Percentiles rank a stretch among this genome's conserved stretches.
Evolutionary conservation across 768 basidiomycete species (phyloP).

Genomic region (Amanita phalloides): DNA sequence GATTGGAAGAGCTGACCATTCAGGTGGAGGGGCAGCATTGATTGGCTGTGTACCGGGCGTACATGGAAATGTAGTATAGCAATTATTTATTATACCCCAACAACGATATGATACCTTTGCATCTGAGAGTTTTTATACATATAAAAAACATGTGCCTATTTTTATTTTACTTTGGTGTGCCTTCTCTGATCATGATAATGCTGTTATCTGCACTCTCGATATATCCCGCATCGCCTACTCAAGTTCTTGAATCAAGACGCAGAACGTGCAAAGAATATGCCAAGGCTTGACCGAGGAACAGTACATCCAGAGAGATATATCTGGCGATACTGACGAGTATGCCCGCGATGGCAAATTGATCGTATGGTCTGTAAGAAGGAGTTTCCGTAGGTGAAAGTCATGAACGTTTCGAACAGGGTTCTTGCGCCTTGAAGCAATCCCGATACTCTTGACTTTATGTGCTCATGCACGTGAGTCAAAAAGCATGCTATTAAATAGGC

Average conservation of each 20-base stretch:
- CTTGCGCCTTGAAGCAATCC: conserved; percentile 42
- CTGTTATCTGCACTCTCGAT: conserved; percentile 20
- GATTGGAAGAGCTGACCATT: conserved; percentile 83
- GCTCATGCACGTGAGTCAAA: conserved; percentile 40
- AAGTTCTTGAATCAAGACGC: conserved; percentile 29
- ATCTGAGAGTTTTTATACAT: not conserved
- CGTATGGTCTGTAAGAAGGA: conserved; percentile 31
- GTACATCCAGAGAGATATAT: conserved; percentile 30
- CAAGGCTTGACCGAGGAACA: conserved; percentile 29
- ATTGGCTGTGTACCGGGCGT: not conserved
- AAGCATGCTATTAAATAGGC: not conserved
- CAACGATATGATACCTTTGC: not conserved
- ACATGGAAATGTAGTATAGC: no score
- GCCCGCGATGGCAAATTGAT: conserved; percentile 32
- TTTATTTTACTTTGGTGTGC: no score
- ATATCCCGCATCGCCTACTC: conserved; percentile 36
- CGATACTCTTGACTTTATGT: conserved; percentile 41
- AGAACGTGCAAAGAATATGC: conserved; percentile 33
- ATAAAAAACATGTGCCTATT: no score
- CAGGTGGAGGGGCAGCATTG: conserved; percentile 54
- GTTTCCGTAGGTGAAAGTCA: not conserved
- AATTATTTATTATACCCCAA: not conserved
- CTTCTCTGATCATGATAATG: no score
- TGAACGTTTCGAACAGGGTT: conserved; percentile 29
- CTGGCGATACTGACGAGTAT: conserved; percentile 30